phyloP scores from a whole-genome alignment of 2,329 filamentous ascomycete genomes.

The Metarhizium sp. region DNA sequence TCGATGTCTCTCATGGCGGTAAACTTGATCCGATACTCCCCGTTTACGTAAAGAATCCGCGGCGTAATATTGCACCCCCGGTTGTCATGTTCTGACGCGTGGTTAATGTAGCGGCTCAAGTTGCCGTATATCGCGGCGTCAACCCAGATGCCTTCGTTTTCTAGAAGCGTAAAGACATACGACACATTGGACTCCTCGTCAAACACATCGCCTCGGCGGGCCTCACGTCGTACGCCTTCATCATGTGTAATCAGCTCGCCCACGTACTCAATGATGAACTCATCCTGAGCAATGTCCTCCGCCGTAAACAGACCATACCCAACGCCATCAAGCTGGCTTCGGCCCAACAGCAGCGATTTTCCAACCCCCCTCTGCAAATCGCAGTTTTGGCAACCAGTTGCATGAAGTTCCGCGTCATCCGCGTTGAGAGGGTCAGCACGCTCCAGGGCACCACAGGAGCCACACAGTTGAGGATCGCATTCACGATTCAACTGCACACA shows the following conservation, averaged over 20 bases:
- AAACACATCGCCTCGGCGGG: constrained; percentile 49
- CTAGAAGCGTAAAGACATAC: constrained; percentile 53
- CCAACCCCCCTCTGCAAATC: constrained; percentile 57
- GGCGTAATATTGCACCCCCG: constrained; percentile 53
- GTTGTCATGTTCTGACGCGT: constrained; percentile 46
- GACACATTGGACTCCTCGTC: constrained; percentile 52
- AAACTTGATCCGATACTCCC: constrained; percentile 68
- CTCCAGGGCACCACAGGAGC: constrained; percentile 57
- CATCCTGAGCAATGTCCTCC: constrained; percentile 54
- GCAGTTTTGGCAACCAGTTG: constrained; percentile 61
- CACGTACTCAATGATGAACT: constrained; percentile 74
- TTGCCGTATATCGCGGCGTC: constrained; percentile 73
- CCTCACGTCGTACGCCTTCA: constrained; percentile 60
- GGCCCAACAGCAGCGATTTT: constrained; percentile 58
- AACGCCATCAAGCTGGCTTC: constrained; percentile 56
- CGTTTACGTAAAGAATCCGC: constrained; percentile 62
- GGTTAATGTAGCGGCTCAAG: constrained; percentile 76
- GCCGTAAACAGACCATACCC: constrained; percentile 70
- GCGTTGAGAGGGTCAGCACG: constrained; percentile 61
- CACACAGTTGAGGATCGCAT: constrained; percentile 70
- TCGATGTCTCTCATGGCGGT: constrained; percentile 57
- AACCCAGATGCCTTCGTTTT: constrained; percentile 55
- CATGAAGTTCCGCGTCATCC: constrained; percentile 45
- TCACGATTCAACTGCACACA: constrained; percentile 67
- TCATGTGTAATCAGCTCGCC: constrained; percentile 66